A percentile compares a stretch with the other conserved stretches of the same genome.
phyloP scores from a whole-genome alignment of 495 filamentous ascomycete genomes.

The Penicillium fimorum region DNA sequence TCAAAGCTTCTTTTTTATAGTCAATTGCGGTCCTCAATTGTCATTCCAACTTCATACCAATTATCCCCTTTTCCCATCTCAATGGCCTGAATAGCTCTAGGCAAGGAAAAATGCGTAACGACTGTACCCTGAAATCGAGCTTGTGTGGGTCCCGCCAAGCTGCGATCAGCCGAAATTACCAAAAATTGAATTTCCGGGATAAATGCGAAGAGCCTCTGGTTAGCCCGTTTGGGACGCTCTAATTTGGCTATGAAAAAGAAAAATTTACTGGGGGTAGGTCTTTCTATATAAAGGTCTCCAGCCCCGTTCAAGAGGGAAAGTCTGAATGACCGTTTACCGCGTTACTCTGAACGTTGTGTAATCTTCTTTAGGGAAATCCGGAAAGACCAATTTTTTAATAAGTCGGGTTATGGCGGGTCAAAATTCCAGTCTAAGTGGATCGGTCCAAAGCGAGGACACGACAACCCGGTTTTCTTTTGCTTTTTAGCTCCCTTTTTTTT shows the following conservation, averaged over 20 bases:
- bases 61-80: neutral
- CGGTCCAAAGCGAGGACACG: constrained; percentile 22
- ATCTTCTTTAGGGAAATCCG: constrained; percentile 22
- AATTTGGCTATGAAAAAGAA: neutral
- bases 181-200: constrained; percentile 16
- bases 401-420: constrained; percentile 30
- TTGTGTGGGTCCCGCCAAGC: constrained; percentile 35
- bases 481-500: constrained; percentile 18
- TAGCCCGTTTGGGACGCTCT: constrained; percentile 2
- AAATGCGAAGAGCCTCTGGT: constrained; percentile 27
- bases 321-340: neutral
- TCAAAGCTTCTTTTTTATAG: neutral
- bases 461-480: constrained; percentile 18
- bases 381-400: constrained; percentile 12
- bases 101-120: constrained; percentile 13
- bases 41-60: neutral
- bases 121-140: constrained; percentile 23
- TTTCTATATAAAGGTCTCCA: constrained; percentile 11
- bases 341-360: constrained; percentile 6
- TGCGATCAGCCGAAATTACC: constrained; percentile 28
- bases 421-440: constrained; percentile 25
- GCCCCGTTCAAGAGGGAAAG: neutral
- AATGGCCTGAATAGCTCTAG: neutral
- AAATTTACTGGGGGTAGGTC: neutral
- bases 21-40: neutral